A percentile compares a stretch with the other conserved stretches of the same genome.
Conservation (phyloP, 192 early-diverging fungal genomes). For the Coemansia sp. region DNA sequence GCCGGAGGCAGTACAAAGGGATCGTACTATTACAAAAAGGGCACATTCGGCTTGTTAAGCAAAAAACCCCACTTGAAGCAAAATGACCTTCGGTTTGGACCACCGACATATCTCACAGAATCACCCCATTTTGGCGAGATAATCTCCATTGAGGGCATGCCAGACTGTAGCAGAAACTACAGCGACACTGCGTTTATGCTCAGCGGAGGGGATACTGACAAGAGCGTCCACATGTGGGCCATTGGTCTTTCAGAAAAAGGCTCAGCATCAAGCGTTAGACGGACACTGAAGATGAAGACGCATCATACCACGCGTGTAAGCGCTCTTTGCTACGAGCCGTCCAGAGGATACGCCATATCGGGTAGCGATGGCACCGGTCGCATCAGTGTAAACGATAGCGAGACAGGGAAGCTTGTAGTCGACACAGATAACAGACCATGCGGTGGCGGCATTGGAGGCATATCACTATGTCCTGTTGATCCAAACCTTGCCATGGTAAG, state of each 20-base stretch:
- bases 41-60: conserved; percentile 4
- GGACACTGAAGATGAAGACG: conserved; percentile 7
- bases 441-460: conserved; percentile 14
- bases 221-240: conserved; percentile 15
- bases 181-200: conserved; percentile 16
- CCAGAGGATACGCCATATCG: conserved; percentile 15
- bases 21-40: not conserved
- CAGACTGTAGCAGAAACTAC: not conserved
- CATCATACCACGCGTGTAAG: conserved; percentile 26
- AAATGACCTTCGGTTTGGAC: not conserved
- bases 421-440: not conserved
- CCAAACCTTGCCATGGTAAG: conserved; percentile 25
- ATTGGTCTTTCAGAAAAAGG: conserved; percentile 4
- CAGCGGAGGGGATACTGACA: conserved; percentile 22
- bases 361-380: conserved; percentile 26
- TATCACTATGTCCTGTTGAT: conserved; percentile 17
- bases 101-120: conserved; percentile 7
- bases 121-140: conserved; percentile 14
- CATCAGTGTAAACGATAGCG: conserved; percentile 16
- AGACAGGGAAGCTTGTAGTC: conserved; percentile 17
- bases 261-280: not conserved
- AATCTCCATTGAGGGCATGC: conserved; percentile 27
- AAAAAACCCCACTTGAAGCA: not conserved
- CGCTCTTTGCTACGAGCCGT: conserved; percentile 27
- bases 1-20: conserved; percentile 11